Evolutionary conservation across 768 basidiomycete species (phyloP), one percentile per base, ranked within the genome.

Genomic region (Exsudoporus frostii): DNA sequence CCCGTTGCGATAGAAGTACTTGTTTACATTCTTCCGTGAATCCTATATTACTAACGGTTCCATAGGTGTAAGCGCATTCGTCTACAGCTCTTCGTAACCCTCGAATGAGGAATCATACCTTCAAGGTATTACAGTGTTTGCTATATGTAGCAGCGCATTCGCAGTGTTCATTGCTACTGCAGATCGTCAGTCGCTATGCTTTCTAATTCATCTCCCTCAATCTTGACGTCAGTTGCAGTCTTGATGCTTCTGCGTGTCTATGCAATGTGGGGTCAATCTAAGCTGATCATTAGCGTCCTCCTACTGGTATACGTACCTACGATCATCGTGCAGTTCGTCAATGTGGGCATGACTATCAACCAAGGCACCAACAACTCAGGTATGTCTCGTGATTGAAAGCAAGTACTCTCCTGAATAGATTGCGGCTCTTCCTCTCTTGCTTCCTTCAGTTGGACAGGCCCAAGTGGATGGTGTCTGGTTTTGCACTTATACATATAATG

Each of bases 161-260:
- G 2, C 37, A 17, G 13, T 42, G 19, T 57, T 54, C 20, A 27
- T 49, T 11, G 36, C 22, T 6, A 48, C 52, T 29, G 43, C 55
- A 20, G 55, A 54, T n/a, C 19, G 51, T 47, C 6, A 39, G 51
- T 45, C 6, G 7, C 14, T 6, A 29, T 34, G 3, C 9, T 25
- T 25, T 42, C 24, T 25, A n/a, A 25, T 9, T 9, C 9, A 17
- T 42, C 24, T 17, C 24, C 24, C 4, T 9, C 19, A 6, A 6
- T 39, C 3, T 2, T 33, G 13, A 34, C 13, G 1, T 25, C 17
- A 15, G 29, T 14, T 15, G 4, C 15, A 57, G 53, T 51, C 8
- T 19, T 57, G 29, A 57, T 57, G 53, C 15, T 55, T 10, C 34
- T 54, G 6, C 56, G 56, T 6, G 52, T 57, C 2, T 54, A 54